Evolutionary conservation across 2,329 filamentous ascomycete species (phyloP), one percentile per base, ranked within the genome.

Genomic region (Clarireedia paspali): DNA sequence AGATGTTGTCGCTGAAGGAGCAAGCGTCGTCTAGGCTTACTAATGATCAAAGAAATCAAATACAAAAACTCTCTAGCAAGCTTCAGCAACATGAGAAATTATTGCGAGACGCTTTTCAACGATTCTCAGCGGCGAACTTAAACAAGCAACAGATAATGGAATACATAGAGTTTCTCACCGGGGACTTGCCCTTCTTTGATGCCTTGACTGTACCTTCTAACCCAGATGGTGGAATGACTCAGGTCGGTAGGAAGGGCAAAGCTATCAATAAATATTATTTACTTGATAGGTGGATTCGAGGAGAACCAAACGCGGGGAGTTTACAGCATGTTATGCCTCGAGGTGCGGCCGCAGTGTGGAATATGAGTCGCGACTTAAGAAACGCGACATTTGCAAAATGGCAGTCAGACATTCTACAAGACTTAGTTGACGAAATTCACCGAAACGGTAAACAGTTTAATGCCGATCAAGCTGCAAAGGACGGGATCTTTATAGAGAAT

Each of bases 131-230:
- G 1, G 55, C 57, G 6, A 64, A 64, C 17, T 40, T 59, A 2
- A 30, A 45, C 0, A 55, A 59, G 53, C 59, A 59, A 60, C 65
- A 62, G 24, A 23, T 79, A 1, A 65, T 75, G 26, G 70, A 73
- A 1, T 70, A 71, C 36, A 69, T 80, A 0, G 76, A 79, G 53
- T 85, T 87, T 59, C 75, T 73, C 0, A 73, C 77, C 0, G 70
- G 76, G 0, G 76, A 80, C 12, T 65, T 71, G 0, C 66, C 71
- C 0, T 86, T 80, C 58, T 82, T 77, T 63, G 72, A 79, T 2
- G 82, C 84, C 0, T 79, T 90, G 6, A 66, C 65, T 1, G 59
- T 84, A 0, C 81, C 83, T 0, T 59, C 70, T 0, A 59, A 66
- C 0, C 60, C 72, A 2, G 38, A 47, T 0, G 71, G 77, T 24